Percentiles rank a stretch among this genome's conserved stretches.
phyloP scores from a whole-genome alignment of 305 asterid genomes.

The Fraxinus sp. region DNA sequence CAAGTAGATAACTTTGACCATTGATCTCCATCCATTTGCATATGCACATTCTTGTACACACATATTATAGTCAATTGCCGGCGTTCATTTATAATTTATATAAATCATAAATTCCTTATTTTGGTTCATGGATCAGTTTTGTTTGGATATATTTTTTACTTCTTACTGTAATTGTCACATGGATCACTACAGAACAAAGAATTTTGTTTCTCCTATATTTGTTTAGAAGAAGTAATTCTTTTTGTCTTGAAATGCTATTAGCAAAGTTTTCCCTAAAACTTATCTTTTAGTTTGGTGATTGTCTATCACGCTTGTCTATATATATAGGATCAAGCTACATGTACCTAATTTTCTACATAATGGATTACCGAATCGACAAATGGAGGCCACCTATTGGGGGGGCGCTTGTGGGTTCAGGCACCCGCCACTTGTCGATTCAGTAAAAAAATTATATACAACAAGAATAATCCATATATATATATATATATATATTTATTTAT shows the following conservation, averaged over 20 bases:
- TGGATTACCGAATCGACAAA: too few species aligned
- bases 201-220: background rate
- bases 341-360: too few species aligned
- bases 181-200: background rate
- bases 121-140: background rate
- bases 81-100: background rate
- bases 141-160: background rate
- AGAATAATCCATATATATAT: too few species aligned
- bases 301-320: background rate
- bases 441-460: too few species aligned
- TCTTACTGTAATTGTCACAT: background rate
- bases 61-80: background rate
- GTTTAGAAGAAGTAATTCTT: background rate
- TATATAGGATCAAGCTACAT: too few species aligned
- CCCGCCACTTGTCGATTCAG: too few species aligned
- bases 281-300: constrained; percentile 3
- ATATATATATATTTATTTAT: too few species aligned
- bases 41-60: background rate
- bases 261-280: background rate
- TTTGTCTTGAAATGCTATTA: background rate
- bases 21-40: background rate
- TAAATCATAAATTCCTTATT: background rate
- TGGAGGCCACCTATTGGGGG: too few species aligned
- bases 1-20: background rate
- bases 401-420: too few species aligned